Conservation (phyloP, 1,139 yeast genomes). For the Sporopachydermia cereana region DNA sequence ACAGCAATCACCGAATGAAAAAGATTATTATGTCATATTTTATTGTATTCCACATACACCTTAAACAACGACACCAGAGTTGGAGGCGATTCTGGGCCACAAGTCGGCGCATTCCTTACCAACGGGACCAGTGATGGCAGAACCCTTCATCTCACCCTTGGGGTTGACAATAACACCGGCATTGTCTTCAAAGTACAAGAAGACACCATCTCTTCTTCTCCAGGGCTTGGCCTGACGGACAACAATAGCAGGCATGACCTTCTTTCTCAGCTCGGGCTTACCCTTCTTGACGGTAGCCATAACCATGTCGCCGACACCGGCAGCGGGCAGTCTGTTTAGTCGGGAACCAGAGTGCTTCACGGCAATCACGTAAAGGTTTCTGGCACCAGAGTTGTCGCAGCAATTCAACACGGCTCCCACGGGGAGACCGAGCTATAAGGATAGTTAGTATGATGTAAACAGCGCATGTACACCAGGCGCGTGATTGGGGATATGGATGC, state of each 20-base stretch:
- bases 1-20: too few relatives aligned
- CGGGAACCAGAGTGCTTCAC: conserved; percentile 99
- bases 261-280: conserved; percentile 99
- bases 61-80: conserved; percentile 99
- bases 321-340: conserved; percentile 99
- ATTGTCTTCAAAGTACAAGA: conserved; percentile 99
- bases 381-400: conserved; percentile 99
- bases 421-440: conserved; percentile 87
- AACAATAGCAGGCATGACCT: conserved; percentile 99
- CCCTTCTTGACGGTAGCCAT: conserved; percentile 99
- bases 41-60: conserved; percentile 16
- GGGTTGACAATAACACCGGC: conserved; percentile 99
- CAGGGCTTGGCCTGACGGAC: conserved; percentile 99
- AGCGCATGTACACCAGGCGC: too few relatives aligned
- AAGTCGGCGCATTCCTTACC: conserved; percentile 99
- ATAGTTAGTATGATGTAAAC: conserved; percentile 26
- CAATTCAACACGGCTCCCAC: conserved; percentile 99
- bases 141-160: conserved; percentile 99
- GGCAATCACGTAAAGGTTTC: conserved; percentile 97
- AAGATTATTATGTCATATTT: too few relatives aligned
- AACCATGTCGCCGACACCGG: conserved; percentile 99
- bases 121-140: conserved; percentile 99
- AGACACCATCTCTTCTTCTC: conserved; percentile 99
- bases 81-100: conserved; percentile 99
- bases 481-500: too few relatives aligned